phyloP scores from a whole-genome alignment of 306 rosid species.

The Argentina anserina region DNA sequence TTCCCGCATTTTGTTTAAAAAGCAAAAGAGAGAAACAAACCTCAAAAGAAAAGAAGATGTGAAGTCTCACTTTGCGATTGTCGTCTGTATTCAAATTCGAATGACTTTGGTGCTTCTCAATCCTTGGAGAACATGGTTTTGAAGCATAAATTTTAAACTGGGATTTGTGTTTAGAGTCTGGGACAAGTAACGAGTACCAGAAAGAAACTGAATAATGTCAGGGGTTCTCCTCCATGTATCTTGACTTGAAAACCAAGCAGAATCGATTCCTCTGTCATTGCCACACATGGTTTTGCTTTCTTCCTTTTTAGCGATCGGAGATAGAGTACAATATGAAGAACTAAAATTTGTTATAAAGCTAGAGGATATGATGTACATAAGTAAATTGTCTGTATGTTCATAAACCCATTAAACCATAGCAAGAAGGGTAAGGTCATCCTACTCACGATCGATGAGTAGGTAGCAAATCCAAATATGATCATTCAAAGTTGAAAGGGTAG shows the following conservation, averaged over 20 bases:
- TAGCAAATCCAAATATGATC: no score
- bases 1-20: background rate
- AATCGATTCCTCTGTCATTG: conserved; percentile 2
- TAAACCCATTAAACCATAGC: background rate
- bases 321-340: background rate
- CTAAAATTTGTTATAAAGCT: background rate
- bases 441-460: background rate
- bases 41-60: background rate
- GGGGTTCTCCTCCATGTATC: conserved; percentile 10
- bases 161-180: background rate
- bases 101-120: background rate
- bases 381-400: background rate
- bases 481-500: no score
- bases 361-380: background rate
- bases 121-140: background rate
- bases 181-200: conserved; percentile 13
- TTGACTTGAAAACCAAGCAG: conserved; percentile 41
- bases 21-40: background rate
- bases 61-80: background rate
- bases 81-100: conserved; percentile 24
- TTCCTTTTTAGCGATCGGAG: background rate
- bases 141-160: background rate
- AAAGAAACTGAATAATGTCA: conserved; percentile 1
- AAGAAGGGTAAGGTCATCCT: background rate
- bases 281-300: background rate